Evolutionary conservation across 106 monocot genomes (phyloP), one percentile per base, ranked within the genome.

Genomic region (Apostasia ramifera): DNA sequence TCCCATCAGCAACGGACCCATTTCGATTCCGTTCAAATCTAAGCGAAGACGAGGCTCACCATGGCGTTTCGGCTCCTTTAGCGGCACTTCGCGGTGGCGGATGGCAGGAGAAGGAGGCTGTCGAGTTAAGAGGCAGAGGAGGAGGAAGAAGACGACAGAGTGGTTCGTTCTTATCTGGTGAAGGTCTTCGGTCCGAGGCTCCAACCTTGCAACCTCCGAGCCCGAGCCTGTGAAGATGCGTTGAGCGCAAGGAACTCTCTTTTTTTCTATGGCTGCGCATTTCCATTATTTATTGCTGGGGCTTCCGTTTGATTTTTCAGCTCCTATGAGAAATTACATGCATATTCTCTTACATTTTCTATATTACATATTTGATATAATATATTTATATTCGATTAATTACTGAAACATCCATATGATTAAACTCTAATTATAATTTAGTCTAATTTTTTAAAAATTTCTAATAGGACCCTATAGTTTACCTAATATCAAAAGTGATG

Each of bases 91-190:
- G 5, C 14, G 6, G 44, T 49, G 42, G 44, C 3, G 11, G 26
- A 37, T 2, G 55, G 44, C 1, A 11, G 55, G 55, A 54, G 43
- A 43, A 45, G 12, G 44, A 45, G 44, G 69, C n/a, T 54, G 42
- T 40, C 44, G 69, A 43, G 14, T 8, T 45, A 8, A 59, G 58
- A 10, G 11, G 47, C 8, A 52, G 7, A 60, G 40, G 9, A 44
- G 69, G 7, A 14, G n/a, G 55, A 10, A 14, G 48, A 6, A 15
- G n/a, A 44, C 5, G 10, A 39, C 5, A 8, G 50, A 8, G 6
- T 46, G 2, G 49, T 4, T 59, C 59, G 54, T 64, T 63, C 73
- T 73, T 73, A 73, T 73, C 64, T 43, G 63, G 51, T 72, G 41
- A 15, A 51, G 44, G 66, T 66, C 66, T 51, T 40, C 38, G 26